Evolutionary conservation across 306 rosid genomes (phyloP).

Genomic region (Parietaria judaica): DNA sequence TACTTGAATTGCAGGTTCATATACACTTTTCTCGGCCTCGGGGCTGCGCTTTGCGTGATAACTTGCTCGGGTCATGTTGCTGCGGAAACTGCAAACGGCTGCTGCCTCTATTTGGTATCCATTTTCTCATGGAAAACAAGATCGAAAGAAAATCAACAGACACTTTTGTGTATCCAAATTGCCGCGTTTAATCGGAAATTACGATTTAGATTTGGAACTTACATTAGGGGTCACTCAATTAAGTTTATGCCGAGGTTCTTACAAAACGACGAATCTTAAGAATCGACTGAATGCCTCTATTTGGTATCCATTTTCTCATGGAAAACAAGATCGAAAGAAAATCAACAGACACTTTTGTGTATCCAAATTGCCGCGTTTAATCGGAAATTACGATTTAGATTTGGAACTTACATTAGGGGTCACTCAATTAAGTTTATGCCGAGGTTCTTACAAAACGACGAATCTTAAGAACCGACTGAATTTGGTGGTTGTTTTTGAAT

Average conservation of each 20-base stretch:
- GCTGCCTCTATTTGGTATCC: constrained; percentile 83
- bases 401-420: too few species aligned
- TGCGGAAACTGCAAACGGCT: constrained; percentile 69
- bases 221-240: too few species aligned
- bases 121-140: constrained; percentile 14
- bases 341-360: too few species aligned
- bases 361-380: too few species aligned
- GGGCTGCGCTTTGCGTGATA: constrained; percentile 50
- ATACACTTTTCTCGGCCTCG: constrained; percentile 59
- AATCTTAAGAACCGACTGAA: not conserved
- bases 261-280: not conserved
- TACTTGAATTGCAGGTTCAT: constrained; percentile 58
- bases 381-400: too few species aligned
- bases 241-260: not conserved
- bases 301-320: too few species aligned
- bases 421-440: not conserved
- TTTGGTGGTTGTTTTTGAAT: constrained; percentile 17
- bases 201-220: too few species aligned
- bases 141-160: too few species aligned
- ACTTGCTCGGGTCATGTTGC: constrained; percentile 77
- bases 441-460: not conserved
- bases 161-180: too few species aligned
- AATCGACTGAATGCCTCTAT: not conserved
- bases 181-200: too few species aligned
- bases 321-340: too few species aligned